Percentiles rank a stretch among this genome's conserved stretches.
These are phyloP conservation scores for Cornus florida DNA, from an alignment of 148 eudicot species.

Conservation along the genomic window DNA sequence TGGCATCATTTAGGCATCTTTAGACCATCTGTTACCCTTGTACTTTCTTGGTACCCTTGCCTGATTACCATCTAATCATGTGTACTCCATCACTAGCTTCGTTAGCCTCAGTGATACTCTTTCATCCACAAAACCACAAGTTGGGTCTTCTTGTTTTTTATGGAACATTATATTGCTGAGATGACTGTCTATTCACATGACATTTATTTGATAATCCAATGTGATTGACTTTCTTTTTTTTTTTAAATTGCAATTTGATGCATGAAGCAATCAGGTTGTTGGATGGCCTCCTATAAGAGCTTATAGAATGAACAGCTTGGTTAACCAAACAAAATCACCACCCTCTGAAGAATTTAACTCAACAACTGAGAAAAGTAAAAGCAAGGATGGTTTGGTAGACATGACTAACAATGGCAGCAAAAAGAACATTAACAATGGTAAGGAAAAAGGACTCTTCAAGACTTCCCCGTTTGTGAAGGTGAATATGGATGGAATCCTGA, in stretches of 20 bases:
- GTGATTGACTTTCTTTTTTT: not conserved
- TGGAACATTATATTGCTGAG: not conserved
- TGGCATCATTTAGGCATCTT: not conserved
- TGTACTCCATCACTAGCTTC: not conserved
- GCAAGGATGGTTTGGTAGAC: conserved; percentile 35
- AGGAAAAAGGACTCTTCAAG: conserved; percentile 37
- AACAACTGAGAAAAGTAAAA: conserved; percentile 37
- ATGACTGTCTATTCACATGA: not conserved
- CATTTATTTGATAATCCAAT: not conserved
- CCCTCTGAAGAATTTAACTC: conserved; percentile 45
- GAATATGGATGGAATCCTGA: conserved; percentile 82
- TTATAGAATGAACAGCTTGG: conserved; percentile 77
- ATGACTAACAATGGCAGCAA: conserved; percentile 21
- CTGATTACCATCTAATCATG: not conserved
- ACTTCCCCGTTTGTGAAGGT: conserved; percentile 77
- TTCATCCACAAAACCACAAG: too few relatives aligned
- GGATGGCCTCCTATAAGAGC: conserved; percentile 97
- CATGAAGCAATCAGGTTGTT: conserved; percentile 73
- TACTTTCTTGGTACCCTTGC: not conserved
- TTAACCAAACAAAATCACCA: conserved; percentile 58
- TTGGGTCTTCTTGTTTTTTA: too few relatives aligned
- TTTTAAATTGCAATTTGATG: not conserved
- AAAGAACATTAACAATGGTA: conserved; percentile 16
- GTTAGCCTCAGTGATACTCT: too few relatives aligned
- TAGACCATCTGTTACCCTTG: not conserved